These are phyloP conservation scores for Saturnispora hagleri DNA, from an alignment of 805 yeast species.

Conservation along the genomic window DNA sequence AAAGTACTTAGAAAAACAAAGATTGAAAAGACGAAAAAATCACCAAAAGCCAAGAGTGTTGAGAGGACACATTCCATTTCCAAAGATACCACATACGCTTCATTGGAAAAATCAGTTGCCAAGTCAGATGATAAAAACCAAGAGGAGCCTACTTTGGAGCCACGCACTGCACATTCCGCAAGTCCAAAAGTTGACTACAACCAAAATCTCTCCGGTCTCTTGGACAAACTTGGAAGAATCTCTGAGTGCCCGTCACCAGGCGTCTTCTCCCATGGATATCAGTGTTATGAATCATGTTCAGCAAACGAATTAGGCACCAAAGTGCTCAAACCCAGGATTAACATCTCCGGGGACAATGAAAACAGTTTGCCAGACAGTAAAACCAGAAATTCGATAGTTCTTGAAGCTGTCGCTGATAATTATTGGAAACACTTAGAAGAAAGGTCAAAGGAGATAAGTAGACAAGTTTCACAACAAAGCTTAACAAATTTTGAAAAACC, in stretches of 20 bases:
- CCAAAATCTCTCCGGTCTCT: not conserved
- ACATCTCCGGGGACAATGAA: not conserved
- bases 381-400: not conserved
- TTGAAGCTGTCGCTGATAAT: no score
- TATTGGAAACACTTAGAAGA: no score
- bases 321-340: not conserved
- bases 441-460: no score
- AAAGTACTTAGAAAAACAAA: not conserved
- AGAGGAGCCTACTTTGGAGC: not conserved
- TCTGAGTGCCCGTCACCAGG: not conserved
- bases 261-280: not conserved
- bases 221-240: conserved; percentile 3
- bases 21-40: not conserved
- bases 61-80: not conserved
- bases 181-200: not conserved
- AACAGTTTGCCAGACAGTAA: not conserved
- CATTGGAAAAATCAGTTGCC: not conserved
- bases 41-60: not conserved
- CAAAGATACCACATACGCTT: not conserved
- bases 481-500: not conserved
- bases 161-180: not conserved
- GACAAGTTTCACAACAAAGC: no score
- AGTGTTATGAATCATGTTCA: not conserved
- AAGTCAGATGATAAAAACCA: not conserved
- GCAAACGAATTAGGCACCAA: not conserved